Evolutionary conservation across 306 rosid genomes (phyloP).

Genomic region (Herpetospermum pedunculosum): DNA sequence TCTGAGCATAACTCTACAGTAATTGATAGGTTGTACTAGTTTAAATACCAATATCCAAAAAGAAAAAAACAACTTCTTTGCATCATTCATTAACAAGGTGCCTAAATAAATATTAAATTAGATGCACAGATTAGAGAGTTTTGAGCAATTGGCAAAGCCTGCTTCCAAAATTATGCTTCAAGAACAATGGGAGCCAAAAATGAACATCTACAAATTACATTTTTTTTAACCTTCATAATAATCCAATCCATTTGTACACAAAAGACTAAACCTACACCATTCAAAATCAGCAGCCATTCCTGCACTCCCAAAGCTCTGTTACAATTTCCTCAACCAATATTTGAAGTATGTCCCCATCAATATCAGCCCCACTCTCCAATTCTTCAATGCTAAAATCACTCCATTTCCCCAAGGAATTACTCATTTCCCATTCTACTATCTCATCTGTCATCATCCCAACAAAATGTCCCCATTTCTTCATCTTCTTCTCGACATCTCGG

Average conservation of each 20-base stretch:
- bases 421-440: constrained; percentile 81
- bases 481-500: constrained; percentile 40
- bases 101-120: too few species aligned
- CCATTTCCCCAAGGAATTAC: constrained; percentile 69
- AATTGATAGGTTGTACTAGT: too few species aligned
- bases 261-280: background rate
- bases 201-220: constrained; percentile 6
- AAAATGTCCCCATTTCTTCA: constrained; percentile 43
- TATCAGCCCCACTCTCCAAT: constrained; percentile 50
- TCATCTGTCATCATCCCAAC: constrained; percentile 55
- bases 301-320: constrained; percentile 22
- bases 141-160: background rate
- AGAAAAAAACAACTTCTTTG: too few species aligned
- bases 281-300: background rate
- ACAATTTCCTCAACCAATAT: constrained; percentile 53
- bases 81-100: too few species aligned
- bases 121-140: background rate
- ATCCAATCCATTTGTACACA: constrained; percentile 2
- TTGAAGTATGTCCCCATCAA: constrained; percentile 46
- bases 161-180: background rate
- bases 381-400: constrained; percentile 52
- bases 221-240: background rate
- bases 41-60: too few species aligned
- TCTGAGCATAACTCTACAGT: too few species aligned
- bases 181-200: background rate